Conservation (phyloP, 345 rosid species). For the Moricandia arvensis region DNA sequence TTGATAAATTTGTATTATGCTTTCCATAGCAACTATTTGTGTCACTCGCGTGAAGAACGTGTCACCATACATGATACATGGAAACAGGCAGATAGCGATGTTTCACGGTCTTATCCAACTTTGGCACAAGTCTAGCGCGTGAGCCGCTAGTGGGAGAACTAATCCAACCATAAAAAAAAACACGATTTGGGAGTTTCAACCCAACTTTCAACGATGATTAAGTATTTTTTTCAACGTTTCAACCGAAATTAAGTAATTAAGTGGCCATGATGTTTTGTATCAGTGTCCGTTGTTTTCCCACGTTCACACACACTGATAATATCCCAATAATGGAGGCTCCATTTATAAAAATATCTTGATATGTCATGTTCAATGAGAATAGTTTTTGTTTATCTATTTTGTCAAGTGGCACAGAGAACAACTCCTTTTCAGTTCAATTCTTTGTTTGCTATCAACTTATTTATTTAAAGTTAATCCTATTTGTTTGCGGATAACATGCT, state of each 20-base stretch:
- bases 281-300: constrained; percentile 6
- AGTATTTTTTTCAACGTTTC: not conserved
- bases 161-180: not conserved
- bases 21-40: not conserved
- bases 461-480: not conserved
- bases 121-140: not conserved
- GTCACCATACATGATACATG: not conserved
- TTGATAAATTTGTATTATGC: not conserved
- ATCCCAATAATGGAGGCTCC: constrained; percentile 27
- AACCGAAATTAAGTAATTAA: not conserved
- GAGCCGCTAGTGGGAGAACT: not conserved
- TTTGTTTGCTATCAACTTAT: not conserved
- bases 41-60: not conserved
- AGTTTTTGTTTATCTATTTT: not conserved
- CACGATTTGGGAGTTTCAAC: not conserved
- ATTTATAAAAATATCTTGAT: constrained; percentile 11
- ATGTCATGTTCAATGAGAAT: constrained; percentile 19
- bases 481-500: constrained; percentile 11
- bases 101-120: not conserved
- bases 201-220: not conserved
- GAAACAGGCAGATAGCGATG: not conserved
- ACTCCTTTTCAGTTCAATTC: not conserved
- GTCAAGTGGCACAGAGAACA: not conserved
- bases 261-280: not conserved
- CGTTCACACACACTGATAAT: constrained; percentile 2